Evolutionary conservation across 768 basidiomycete species (phyloP).

Genomic region (Dioszegia aurantiaca): DNA sequence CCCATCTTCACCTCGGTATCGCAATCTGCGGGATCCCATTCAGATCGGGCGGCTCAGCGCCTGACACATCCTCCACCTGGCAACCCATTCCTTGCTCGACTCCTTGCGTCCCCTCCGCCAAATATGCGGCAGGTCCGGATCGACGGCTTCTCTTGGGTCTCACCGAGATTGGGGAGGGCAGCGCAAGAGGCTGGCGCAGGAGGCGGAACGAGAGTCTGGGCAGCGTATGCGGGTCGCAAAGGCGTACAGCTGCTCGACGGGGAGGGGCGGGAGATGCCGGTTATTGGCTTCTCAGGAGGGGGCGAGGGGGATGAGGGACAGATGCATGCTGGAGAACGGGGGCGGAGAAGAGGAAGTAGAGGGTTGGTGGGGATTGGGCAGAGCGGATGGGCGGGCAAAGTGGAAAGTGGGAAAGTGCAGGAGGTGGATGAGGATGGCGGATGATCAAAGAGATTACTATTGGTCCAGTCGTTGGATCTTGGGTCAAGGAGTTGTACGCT

Average conservation of each 20-base stretch:
- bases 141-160: conserved; percentile 43
- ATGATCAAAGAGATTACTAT: neutral
- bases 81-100: conserved; percentile 15
- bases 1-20: no score
- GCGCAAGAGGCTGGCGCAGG: conserved; percentile 42
- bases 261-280: conserved; percentile 38
- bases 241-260: conserved; percentile 43
- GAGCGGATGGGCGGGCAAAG: neutral
- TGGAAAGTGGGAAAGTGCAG: neutral
- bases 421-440: conserved; percentile 14
- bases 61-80: neutral
- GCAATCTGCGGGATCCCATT: neutral
- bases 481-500: neutral
- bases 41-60: neutral
- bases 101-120: conserved; percentile 13
- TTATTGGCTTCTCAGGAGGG: conserved; percentile 2
- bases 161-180: conserved; percentile 32
- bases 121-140: conserved; percentile 27
- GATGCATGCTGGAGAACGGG: conserved; percentile 6
- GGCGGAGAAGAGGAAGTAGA: conserved; percentile 5
- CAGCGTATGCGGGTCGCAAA: conserved; percentile 17
- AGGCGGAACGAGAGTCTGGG: conserved; percentile 42
- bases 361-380: conserved; percentile 14
- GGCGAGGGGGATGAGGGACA: neutral
- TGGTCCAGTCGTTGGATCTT: no score